Base-by-base conservation (phyloP, 2,329 filamentous ascomycete genomes). In the Aureobasidium sp. region DNA sequence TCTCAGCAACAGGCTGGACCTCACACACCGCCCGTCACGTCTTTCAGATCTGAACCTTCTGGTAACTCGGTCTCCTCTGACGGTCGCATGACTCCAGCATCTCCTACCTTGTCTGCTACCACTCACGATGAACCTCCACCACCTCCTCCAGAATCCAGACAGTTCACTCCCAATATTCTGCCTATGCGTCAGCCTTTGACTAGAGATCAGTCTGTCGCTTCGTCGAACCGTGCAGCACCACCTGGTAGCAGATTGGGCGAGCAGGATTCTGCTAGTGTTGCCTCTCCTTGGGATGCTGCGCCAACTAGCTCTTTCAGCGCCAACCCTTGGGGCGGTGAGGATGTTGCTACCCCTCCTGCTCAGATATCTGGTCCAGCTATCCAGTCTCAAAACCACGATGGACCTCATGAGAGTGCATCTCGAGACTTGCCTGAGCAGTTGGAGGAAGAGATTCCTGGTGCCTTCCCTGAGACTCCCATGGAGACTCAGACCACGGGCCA, bases 111-210 rank as follows among this genome's bases (percentile, higher is more conserved):
- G 14, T 79, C 80, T 41, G 44, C 57, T n/a, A 78, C 73, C 41
- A 78, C 80, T 63, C 77, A 79, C 63, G 79, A 79, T 49, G 85
- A 89, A 47, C 79, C 79, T 22, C 84, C 87, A 41, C 79, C 87
- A 41, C 87, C 88, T 34, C 86, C 87, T 25, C 83, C 88, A 15
- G 86, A 88, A 72, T 89, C 88, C 25, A 82, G 87, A 63, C 91
- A 95, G 72, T 86, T 93, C 65, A 91, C 83, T 63, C 89, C 91
- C 6, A 87, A 84, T 70, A 88, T 89, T 72, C 77, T 93, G 52
- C 89, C 90, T 5, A 85, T 96, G 67, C 78, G 80, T 48, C 80
- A 82, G 61, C 81, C 83, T 15, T 64, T 75, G 9, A 74, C 74
- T 14, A 78, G 86, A 52, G 78, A 82, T 53, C 87, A 89, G 64